Evolutionary conservation across 805 yeast genomes (phyloP).

Genomic region (Saccharomyces jurei): DNA sequence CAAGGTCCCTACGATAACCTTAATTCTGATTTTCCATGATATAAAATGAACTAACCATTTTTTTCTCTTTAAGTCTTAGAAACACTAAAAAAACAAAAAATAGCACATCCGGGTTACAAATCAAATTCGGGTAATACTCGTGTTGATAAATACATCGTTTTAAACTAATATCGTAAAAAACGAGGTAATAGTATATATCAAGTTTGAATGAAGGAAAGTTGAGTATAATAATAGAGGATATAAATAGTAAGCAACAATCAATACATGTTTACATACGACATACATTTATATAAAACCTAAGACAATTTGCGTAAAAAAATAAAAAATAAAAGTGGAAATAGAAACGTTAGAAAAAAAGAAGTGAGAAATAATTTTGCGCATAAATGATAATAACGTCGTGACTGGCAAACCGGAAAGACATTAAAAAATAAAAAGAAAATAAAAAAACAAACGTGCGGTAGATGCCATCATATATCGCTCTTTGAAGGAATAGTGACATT

Average conservation of each 20-base stretch:
- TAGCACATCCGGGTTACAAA: not conserved
- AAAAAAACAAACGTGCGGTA: too few species aligned
- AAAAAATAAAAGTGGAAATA: too few species aligned
- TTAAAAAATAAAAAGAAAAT: too few species aligned
- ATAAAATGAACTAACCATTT: not conserved
- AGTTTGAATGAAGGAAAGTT: too few species aligned
- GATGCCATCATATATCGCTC: too few species aligned
- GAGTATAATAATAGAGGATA: too few species aligned
- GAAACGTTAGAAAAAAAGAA: too few species aligned
- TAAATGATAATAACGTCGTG: too few species aligned
- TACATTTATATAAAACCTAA: not conserved
- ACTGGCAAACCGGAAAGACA: too few species aligned
- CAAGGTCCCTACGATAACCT: not conserved
- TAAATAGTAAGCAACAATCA: not conserved
- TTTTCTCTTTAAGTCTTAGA: not conserved
- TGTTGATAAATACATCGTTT: not conserved
- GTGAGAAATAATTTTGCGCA: too few species aligned
- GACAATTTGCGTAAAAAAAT: not conserved
- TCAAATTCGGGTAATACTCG: not conserved
- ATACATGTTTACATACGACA: not conserved
- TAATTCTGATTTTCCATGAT: not conserved
- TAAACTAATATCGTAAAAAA: not conserved
- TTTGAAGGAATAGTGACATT: too few species aligned
- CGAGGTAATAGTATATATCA: not conserved
- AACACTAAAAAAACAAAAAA: not conserved